Conservation (phyloP, 176 grass and related monocot species). For the Phoenix dactylifera region DNA sequence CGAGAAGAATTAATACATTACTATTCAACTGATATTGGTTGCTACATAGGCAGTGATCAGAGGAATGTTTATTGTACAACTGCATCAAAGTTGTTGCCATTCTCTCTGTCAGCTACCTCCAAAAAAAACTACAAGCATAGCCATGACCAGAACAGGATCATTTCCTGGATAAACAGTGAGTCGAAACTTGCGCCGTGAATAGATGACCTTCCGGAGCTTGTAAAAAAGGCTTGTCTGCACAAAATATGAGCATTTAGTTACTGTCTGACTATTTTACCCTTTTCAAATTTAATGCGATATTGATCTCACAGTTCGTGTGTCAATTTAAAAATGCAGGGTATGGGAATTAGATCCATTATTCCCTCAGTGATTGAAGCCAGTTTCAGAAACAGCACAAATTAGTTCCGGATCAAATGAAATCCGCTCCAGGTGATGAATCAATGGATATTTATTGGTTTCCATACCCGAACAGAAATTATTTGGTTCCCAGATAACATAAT, state of each 20-base stretch:
- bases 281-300: background rate
- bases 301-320: background rate
- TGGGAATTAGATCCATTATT: no score
- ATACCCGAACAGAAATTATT: no score
- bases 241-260: slow-evolving; percentile 1
- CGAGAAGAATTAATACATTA: no score
- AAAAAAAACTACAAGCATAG: slow-evolving; percentile 69
- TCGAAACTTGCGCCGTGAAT: slow-evolving; percentile 74
- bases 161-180: slow-evolving; percentile 88
- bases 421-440: no score
- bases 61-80: background rate
- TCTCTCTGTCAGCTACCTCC: slow-evolving; percentile 23
- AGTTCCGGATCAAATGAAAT: no score
- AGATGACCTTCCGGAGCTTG: slow-evolving; percentile 66
- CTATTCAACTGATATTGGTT: background rate
- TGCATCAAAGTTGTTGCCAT: slow-evolving; percentile 13
- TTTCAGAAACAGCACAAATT: no score
- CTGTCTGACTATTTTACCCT: no score
- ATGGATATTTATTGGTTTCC: no score
- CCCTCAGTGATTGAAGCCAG: no score
- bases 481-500: no score
- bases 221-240: slow-evolving; percentile 81
- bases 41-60: background rate
- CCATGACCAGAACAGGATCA: slow-evolving; percentile 53
- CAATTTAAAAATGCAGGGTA: background rate